Evolutionary conservation across 1,139 yeast genomes (phyloP).

Genomic region (Taphrina betulina): DNA sequence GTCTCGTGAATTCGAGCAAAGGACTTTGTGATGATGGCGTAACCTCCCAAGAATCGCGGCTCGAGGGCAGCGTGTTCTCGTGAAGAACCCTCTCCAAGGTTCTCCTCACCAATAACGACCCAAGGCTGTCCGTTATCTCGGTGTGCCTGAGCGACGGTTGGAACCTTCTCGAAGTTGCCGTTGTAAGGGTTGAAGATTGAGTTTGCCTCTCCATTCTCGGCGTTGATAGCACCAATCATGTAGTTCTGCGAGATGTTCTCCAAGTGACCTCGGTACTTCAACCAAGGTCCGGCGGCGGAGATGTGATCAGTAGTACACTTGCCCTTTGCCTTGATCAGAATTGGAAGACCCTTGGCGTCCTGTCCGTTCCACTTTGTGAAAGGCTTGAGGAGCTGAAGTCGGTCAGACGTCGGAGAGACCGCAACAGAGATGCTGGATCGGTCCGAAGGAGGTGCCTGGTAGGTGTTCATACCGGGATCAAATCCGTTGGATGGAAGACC

Average conservation of each 20-base stretch:
- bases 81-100: slow-evolving; percentile 99
- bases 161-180: slow-evolving; percentile 91
- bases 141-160: slow-evolving; percentile 93
- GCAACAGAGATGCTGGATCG: slow-evolving; percentile 70
- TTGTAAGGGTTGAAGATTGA: slow-evolving; percentile 83
- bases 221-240: slow-evolving; percentile 99
- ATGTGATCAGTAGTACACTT: slow-evolving; percentile 99
- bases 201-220: slow-evolving; percentile 95
- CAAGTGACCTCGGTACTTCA: slow-evolving; percentile 99
- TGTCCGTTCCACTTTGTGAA: slow-evolving; percentile 95
- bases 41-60: slow-evolving; percentile 99
- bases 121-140: slow-evolving; percentile 64
- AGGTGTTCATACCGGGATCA: slow-evolving; percentile 92
- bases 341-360: slow-evolving; percentile 85
- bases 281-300: slow-evolving; percentile 99
- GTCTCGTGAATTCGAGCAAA: slow-evolving; percentile 97
- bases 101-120: slow-evolving; percentile 99
- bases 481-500: slow-evolving; percentile 93
- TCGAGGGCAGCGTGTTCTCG: slow-evolving; percentile 99
- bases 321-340: slow-evolving; percentile 93
- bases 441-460: slow-evolving; percentile 95
- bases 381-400: slow-evolving; percentile 87
- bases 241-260: slow-evolving; percentile 98
- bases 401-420: slow-evolving; percentile 82
- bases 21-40: slow-evolving; percentile 93